These are phyloP conservation scores for Fusarium hainanense DNA, from an alignment of 2,329 filamentous ascomycete genomes.

Conservation along the genomic window DNA sequence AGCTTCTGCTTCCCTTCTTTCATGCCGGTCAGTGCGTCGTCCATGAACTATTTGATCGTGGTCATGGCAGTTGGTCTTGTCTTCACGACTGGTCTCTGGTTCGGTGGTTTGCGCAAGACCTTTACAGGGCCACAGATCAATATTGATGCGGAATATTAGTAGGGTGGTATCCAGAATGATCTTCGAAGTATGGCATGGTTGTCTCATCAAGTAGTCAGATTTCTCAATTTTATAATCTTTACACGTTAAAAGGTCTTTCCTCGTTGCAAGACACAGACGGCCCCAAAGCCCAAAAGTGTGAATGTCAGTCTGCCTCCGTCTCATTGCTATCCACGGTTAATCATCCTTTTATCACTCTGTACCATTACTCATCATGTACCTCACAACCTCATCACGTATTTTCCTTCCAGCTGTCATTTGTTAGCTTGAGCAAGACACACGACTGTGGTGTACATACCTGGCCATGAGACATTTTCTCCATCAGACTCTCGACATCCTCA, in stretches of 20 bases:
- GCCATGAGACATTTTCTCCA: conserved; percentile 32
- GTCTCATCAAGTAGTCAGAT: background rate
- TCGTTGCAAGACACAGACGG: background rate
- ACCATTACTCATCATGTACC: accelerated
- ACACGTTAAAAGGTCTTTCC: accelerated
- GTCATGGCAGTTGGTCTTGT: conserved; percentile 41
- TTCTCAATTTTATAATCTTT: background rate
- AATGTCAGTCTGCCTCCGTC: background rate
- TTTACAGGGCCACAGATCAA: conserved; percentile 38
- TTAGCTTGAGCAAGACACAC: background rate
- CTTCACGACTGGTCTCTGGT: conserved; percentile 35
- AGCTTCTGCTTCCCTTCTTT: conserved; percentile 42
- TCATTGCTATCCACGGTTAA: background rate
- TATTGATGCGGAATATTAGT: background rate
- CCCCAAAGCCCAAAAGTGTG: background rate
- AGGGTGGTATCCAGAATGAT: accelerated
- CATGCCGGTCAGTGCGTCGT: conserved; percentile 31
- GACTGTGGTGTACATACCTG: conserved; percentile 5
- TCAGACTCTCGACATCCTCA: conserved; percentile 28
- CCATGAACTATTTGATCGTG: conserved; percentile 45
- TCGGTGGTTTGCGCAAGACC: conserved; percentile 31
- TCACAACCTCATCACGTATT: conserved; percentile 35
- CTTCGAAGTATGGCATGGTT: background rate
- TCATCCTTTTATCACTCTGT: background rate
- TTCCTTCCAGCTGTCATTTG: conserved; percentile 11